Conservation (phyloP, 2,329 filamentous ascomycete genomes). For the Tolypocladium amazonense region DNA sequence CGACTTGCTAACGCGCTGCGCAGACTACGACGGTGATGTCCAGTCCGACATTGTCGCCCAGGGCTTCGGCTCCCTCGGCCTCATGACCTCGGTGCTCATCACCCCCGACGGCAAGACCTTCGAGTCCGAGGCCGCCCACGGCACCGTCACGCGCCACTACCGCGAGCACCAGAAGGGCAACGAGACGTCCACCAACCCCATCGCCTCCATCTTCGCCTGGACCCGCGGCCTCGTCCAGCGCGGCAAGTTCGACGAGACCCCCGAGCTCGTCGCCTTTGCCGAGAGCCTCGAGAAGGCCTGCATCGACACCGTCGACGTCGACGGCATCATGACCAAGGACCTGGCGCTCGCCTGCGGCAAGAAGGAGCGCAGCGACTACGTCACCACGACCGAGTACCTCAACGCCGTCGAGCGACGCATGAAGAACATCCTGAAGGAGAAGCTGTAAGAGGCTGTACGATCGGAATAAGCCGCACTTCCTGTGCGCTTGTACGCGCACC, state of each 20-base stretch:
- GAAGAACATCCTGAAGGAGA: conserved; percentile 68
- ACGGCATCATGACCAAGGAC: conserved; percentile 99
- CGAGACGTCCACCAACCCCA: conserved; percentile 96
- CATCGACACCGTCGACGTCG: conserved; percentile 84
- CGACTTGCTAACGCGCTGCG: neutral
- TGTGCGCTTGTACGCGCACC: neutral
- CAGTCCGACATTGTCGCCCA: conserved; percentile 98
- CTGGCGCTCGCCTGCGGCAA: conserved; percentile 90
- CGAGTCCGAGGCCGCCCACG: conserved; percentile 95
- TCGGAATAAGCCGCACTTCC: neutral
- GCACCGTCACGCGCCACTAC: conserved; percentile 96
- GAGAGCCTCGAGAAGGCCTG: conserved; percentile 88
- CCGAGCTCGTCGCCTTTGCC: conserved; percentile 82
- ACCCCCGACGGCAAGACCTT: conserved; percentile 95
- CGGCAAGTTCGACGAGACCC: conserved; percentile 85
- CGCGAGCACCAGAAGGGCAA: conserved; percentile 97
- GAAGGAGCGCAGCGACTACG: conserved; percentile 73
- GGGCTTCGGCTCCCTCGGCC: conserved; percentile 92
- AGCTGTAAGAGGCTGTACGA: conserved; percentile 42
- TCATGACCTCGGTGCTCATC: conserved; percentile 97
- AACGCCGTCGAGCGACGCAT: conserved; percentile 84
- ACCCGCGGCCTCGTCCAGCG: conserved; percentile 89
- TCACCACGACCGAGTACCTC: conserved; percentile 86
- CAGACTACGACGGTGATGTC: conserved; percentile 97
- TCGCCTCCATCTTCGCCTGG: conserved; percentile 98